Percentiles rank a stretch among this genome's conserved stretches.
phyloP scores from a whole-genome alignment of 805 yeast genomes.

The Candida methanosorbosa region DNA sequence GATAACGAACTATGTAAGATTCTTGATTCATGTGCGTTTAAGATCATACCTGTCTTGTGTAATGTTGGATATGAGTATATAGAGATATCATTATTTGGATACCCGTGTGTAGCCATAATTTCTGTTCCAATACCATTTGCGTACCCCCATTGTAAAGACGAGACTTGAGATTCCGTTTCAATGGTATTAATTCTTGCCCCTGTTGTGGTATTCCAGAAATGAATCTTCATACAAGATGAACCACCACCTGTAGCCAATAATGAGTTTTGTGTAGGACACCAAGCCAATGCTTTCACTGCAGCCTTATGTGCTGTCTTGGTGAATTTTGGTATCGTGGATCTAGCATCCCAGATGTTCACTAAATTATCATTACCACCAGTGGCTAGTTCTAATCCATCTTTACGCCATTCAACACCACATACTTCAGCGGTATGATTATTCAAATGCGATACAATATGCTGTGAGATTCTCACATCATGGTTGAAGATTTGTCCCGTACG shows the following conservation, averaged over 20 bases:
- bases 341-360: slow-evolving; percentile 88
- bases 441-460: slow-evolving; percentile 57
- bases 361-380: slow-evolving; percentile 93
- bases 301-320: slow-evolving; percentile 78
- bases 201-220: slow-evolving; percentile 91
- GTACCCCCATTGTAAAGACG: slow-evolving; percentile 90
- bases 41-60: slow-evolving; percentile 80
- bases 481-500: slow-evolving; percentile 76
- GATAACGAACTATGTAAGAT: slow-evolving; percentile 76
- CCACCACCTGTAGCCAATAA: slow-evolving; percentile 97
- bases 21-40: slow-evolving; percentile 82
- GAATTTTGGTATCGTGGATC: slow-evolving; percentile 61
- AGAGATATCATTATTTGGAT: slow-evolving; percentile 76
- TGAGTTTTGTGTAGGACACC: slow-evolving; percentile 85
- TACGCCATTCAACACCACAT: slow-evolving; percentile 82
- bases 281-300: slow-evolving; percentile 89
- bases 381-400: slow-evolving; percentile 79
- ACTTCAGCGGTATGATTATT: slow-evolving; percentile 78
- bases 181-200: slow-evolving; percentile 82
- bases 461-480: slow-evolving; percentile 82
- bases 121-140: slow-evolving; percentile 67
- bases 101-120: slow-evolving; percentile 90
- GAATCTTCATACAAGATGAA: slow-evolving; percentile 76
- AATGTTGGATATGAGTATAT: slow-evolving; percentile 81
- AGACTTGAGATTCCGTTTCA: slow-evolving; percentile 89